Evolutionary conservation across 2,329 filamentous ascomycete species (phyloP).

Genomic region (Exserohilum rostratum): DNA sequence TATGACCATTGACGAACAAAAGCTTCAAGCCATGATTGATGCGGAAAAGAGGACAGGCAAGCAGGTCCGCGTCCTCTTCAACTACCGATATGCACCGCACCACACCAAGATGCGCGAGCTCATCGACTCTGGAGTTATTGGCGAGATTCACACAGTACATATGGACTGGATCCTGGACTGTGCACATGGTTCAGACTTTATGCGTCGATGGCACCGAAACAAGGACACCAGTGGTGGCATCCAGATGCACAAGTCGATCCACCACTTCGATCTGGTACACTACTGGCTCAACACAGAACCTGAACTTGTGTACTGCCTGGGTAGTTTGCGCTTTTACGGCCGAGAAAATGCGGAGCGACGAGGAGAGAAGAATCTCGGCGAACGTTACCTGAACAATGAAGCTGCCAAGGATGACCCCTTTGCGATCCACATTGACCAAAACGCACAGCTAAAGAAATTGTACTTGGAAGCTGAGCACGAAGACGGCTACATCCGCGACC

Average conservation of each 20-base stretch:
- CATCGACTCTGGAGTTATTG: constrained; percentile 61
- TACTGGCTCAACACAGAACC: constrained; percentile 66
- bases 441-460: constrained; percentile 62
- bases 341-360: constrained; percentile 65
- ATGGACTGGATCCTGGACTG: constrained; percentile 70
- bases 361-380: constrained; percentile 59
- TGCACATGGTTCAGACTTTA: constrained; percentile 66
- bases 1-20: constrained; percentile 66
- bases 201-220: constrained; percentile 68
- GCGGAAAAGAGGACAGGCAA: constrained; percentile 59
- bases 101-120: constrained; percentile 66
- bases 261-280: constrained; percentile 68
- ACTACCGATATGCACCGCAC: constrained; percentile 69
- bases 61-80: constrained; percentile 65
- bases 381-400: constrained; percentile 58
- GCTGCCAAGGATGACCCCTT: constrained; percentile 63
- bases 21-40: constrained; percentile 61
- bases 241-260: constrained; percentile 67
- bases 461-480: constrained; percentile 69
- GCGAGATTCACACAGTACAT: constrained; percentile 62
- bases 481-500: constrained; percentile 66
- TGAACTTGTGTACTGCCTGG: constrained; percentile 62
- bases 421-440: constrained; percentile 61
- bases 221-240: constrained; percentile 65
- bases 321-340: constrained; percentile 66